phyloP scores from a whole-genome alignment of 192 early-diverging fungal genomes.

The Physocladia obscura region DNA sequence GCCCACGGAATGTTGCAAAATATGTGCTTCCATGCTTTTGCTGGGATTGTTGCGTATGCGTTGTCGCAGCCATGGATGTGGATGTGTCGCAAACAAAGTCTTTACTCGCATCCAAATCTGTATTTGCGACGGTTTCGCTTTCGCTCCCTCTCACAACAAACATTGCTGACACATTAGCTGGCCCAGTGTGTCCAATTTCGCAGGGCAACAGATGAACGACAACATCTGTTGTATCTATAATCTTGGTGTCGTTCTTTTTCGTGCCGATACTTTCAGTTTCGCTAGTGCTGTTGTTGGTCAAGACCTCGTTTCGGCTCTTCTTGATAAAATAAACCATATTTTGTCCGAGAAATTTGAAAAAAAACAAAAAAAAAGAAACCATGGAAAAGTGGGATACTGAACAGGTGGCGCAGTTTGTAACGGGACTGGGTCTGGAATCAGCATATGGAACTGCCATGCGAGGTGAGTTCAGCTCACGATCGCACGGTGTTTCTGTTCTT shows the following conservation, averaged over 20 bases:
- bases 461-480: background rate
- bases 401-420: slow-evolving; percentile 24
- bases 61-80: background rate
- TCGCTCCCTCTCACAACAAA: slow-evolving; percentile 19
- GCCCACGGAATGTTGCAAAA: slow-evolving; percentile 30
- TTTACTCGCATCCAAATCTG: background rate
- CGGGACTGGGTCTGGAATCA: slow-evolving; percentile 6
- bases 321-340: no score
- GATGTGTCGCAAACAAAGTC: background rate
- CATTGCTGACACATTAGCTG: slow-evolving; percentile 23
- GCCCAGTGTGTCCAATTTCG: slow-evolving; percentile 33
- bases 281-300: no score
- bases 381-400: slow-evolving; percentile 24
- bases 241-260: no score
- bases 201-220: slow-evolving; percentile 36
- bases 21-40: background rate
- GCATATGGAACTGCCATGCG: background rate
- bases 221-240: background rate
- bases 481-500: background rate
- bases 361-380: slow-evolving; percentile 3
- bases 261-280: no score
- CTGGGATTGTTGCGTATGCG: no score
- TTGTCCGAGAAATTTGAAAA: background rate
- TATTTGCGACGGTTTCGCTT: background rate
- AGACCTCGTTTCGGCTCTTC: no score